Percentiles rank a stretch among this genome's conserved stretches.
Conservation (phyloP, 148 eudicot genomes). For the Cornus controversa region DNA sequence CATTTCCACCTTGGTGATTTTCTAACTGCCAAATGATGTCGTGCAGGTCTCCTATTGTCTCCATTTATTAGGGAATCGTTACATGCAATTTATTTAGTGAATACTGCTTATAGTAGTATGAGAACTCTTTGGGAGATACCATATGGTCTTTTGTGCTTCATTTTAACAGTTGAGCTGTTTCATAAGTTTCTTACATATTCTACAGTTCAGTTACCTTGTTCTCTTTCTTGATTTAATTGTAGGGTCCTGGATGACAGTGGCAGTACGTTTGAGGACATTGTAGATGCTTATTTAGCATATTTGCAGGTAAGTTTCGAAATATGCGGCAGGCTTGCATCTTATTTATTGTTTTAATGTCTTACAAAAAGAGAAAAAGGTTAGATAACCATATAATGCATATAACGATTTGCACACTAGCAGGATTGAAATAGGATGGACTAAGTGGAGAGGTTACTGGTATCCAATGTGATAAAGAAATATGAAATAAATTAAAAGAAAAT, state of each 20-base stretch:
- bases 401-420: too few species aligned
- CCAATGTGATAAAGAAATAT: too few species aligned
- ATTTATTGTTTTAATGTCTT: not conserved
- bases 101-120: not conserved
- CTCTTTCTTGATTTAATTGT: conserved; percentile 18
- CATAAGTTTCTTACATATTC: not conserved
- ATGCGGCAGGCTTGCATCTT: conserved; percentile 8
- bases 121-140: not conserved
- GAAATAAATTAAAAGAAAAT: too few species aligned
- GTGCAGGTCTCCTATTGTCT: not conserved
- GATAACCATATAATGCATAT: not conserved
- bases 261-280: conserved; percentile 78
- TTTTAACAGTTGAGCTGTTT: not conserved
- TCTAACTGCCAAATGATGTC: not conserved
- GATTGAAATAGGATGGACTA: too few species aligned
- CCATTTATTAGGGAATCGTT: not conserved
- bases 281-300: conserved; percentile 92
- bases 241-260: conserved; percentile 62
- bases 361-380: not conserved
- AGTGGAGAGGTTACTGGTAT: too few species aligned
- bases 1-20: not conserved
- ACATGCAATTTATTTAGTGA: not conserved
- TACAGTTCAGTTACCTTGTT: not conserved
- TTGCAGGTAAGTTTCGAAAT: conserved; percentile 57
- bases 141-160: not conserved